Percentiles rank a stretch among this genome's conserved stretches.
Evolutionary conservation across 2,329 filamentous ascomycete genomes (phyloP).

Genomic region (Epichloe aotearoae): DNA sequence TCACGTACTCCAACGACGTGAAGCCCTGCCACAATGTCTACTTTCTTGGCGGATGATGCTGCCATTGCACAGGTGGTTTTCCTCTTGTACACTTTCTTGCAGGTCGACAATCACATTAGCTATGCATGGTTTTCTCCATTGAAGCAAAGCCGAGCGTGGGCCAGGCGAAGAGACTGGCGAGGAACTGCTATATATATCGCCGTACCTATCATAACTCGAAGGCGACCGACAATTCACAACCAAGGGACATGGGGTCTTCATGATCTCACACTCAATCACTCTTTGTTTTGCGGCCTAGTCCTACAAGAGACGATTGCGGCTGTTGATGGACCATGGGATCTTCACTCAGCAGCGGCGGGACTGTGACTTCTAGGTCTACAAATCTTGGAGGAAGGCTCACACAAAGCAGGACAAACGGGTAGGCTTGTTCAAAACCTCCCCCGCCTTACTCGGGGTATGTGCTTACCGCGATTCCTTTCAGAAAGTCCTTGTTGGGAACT

Average conservation of each 20-base stretch:
- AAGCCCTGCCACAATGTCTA: too few species aligned
- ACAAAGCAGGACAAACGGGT: slow-evolving; percentile 28
- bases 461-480: not conserved
- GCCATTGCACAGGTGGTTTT: not conserved
- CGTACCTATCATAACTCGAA: not conserved
- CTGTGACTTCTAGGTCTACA: not conserved
- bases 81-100: not conserved
- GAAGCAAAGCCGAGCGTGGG: not conserved
- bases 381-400: slow-evolving; percentile 10
- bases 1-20: too few species aligned
- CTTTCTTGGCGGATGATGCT: not conserved
- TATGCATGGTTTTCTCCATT: not conserved
- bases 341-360: not conserved
- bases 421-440: slow-evolving; percentile 3
- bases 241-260: not conserved
- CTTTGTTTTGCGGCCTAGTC: not conserved
- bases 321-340: not conserved
- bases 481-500: slow-evolving; percentile 29
- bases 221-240: not conserved
- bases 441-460: not conserved
- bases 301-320: not conserved
- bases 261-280: not conserved
- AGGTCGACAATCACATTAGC: not conserved
- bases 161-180: not conserved
- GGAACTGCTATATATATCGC: not conserved